Evolutionary conservation across 768 basidiomycete species (phyloP), one percentile per base, ranked within the genome.

Genomic region (Russula sp.): DNA sequence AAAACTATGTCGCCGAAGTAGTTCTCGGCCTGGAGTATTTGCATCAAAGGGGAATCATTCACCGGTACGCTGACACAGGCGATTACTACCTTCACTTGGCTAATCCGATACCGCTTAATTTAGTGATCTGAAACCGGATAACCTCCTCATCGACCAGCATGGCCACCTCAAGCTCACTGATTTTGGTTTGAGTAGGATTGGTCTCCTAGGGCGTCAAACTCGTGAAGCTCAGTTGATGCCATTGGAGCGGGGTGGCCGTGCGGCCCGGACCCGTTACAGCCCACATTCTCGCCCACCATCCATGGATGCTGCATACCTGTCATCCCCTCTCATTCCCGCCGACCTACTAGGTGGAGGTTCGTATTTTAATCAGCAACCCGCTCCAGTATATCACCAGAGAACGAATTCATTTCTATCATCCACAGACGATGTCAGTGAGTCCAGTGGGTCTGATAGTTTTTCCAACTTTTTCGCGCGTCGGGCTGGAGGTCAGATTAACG

Each of bases 161-260:
- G 97, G 97, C 18, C 97, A 99, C 73, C 79, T 99, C 69, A 98
- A 98, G 74, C 82, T 99, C 39, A 99, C 97, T 29, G 97, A 99
- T 75, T 99, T 99, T 71, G 97, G 97, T 58, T 77, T 99, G 16
- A 97, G 94, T 64, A 83, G 93, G 69, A 98, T 98, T 69, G 97
- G 97, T 84, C 81, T 99, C n/a, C 79, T 99, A 35, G 95, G 96
- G 53, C 91, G 97, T 67, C 97, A 99, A 72, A 95, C 93, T 34
- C 84, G 88, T 46, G 88, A 91, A 70, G 78, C 77, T 51, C 64
- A 65, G 48, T 57, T 71, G 43, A 50, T 74, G 22, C 66, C 69
- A 9, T 67, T 67, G 38, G 73, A 73, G 46, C 71, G 72, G 16
- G 70, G 71, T 13, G 38, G 68, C 13, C 73, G 72, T 36, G 56